Evolutionary conservation across 352 stramenopile species (phyloP).

Genomic region (Phytophthora melonis): DNA sequence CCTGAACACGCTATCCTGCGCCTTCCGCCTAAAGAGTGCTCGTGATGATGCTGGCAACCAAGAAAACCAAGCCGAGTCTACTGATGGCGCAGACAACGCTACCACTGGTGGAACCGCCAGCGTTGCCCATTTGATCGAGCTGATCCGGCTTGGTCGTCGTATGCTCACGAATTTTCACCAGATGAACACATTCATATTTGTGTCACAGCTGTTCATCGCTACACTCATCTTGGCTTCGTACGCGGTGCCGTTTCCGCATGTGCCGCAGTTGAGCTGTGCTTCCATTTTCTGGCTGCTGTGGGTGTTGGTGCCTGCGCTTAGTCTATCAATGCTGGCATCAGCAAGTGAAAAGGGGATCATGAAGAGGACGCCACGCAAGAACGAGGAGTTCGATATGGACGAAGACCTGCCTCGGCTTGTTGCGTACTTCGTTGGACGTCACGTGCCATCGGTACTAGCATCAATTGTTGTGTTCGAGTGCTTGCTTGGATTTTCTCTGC

Average conservation of each 20-base stretch:
- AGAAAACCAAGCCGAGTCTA: constrained; percentile 14
- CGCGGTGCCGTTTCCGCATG: constrained; percentile 76
- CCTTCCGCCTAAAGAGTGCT: constrained; percentile 66
- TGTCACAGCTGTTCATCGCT: constrained; percentile 84
- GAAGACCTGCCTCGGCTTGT: constrained; percentile 69
- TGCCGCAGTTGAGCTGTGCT: constrained; percentile 74
- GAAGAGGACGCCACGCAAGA: constrained; percentile 89
- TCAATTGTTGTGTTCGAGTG: constrained; percentile 76
- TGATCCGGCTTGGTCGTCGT: constrained; percentile 79
- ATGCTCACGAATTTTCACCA: constrained; percentile 89
- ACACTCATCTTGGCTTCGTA: constrained; percentile 78
- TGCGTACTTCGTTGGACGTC: constrained; percentile 76
- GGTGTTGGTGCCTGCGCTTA: constrained; percentile 78
- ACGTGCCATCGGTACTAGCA: constrained; percentile 70
- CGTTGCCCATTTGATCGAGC: constrained; percentile 78
- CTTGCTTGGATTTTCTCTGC: constrained; percentile 73
- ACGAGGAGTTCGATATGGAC: constrained; percentile 70
- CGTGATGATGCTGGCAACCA: constrained; percentile 27
- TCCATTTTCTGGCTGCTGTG: constrained; percentile 90
- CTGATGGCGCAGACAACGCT: constrained; percentile 33
- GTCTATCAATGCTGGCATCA: constrained; percentile 81
- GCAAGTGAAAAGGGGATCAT: constrained; percentile 78
- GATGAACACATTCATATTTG: constrained; percentile 87
- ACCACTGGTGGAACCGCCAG: constrained; percentile 51
- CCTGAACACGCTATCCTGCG: constrained; percentile 84